Evolutionary conservation across 495 filamentous ascomycete species (phyloP), one percentile per base, ranked within the genome.

Genomic region (Daldinia concentrica): DNA sequence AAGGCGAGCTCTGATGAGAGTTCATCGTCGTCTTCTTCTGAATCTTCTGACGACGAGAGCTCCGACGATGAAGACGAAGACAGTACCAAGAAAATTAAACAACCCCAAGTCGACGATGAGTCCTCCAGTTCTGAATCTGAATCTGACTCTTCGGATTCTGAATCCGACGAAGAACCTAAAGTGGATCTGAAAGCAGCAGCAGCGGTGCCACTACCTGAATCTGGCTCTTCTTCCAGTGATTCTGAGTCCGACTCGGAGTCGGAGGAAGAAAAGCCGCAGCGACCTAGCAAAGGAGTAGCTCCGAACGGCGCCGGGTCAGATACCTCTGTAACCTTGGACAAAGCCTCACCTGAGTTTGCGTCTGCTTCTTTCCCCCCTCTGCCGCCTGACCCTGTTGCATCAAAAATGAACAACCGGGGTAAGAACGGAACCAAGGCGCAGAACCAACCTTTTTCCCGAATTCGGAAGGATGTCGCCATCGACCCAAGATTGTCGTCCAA

Each of bases 401-500:
- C 74, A 59, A 84, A 82, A 63, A 14, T 74, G 58, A 84, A 85
- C 76, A 83, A 83, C 78, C 81, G 84, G 61, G 79, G 82, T 45
- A 78, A 81, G 66, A 69, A 69, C 69, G 70, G 69, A 14, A 27
- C 43, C 43, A 62, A 70, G 51, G 56, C 89, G 73, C 80, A 84
- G 36, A 89, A 85, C 50, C 79, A 82, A 50, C 87, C 86, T 14
- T 92, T 92, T 82, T 88, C 86, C 2, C 87, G 91, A 62, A 88
- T 93, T 64, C 79, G 84, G 30, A 80, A 82, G 61, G 82, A 90
- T 70, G 79, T 84, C 48, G 61, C 81, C 19, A 86, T 91, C 17
- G 91, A 94, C 74, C 85, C 86, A 14, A 79, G 80, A 62, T 76
- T 85, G 68, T 78, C 85, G 57, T 90, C 86, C 76, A 98, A 95